Conservation (phyloP, 768 basidiomycete genomes). For the Boletus patriciae region DNA sequence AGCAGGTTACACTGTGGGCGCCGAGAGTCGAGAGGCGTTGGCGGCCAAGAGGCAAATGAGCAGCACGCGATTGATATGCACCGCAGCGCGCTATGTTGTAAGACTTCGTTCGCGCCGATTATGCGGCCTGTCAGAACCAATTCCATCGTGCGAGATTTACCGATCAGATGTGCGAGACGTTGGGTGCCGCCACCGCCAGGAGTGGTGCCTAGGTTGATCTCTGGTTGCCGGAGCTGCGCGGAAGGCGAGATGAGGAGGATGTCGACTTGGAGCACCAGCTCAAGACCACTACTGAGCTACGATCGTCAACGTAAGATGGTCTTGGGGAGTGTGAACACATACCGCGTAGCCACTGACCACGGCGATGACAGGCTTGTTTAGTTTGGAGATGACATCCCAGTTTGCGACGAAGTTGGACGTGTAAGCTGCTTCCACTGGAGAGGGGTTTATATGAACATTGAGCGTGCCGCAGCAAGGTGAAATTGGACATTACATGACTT, state of each 20-base stretch:
- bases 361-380: constrained; percentile 93
- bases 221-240: constrained; percentile 93
- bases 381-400: constrained; percentile 71
- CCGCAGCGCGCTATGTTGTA: not conserved
- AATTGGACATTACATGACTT: constrained; percentile 67
- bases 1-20: too few species aligned
- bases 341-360: constrained; percentile 95
- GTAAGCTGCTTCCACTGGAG: constrained; percentile 81
- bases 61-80: not conserved
- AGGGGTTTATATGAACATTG: constrained; percentile 24
- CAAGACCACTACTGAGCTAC: constrained; percentile 95
- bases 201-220: constrained; percentile 93
- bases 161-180: constrained; percentile 79
- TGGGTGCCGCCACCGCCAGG: constrained; percentile 95
- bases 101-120: constrained; percentile 76
- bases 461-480: not conserved
- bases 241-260: constrained; percentile 89
- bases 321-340: constrained; percentile 32
- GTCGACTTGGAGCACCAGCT: constrained; percentile 95
- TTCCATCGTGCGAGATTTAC: constrained; percentile 95
- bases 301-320: not conserved
- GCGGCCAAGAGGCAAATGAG: not conserved
- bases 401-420: constrained; percentile 80
- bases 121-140: constrained; percentile 85
- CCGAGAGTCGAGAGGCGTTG: too few species aligned